Conservation (phyloP, 306 rosid genomes). For the Prunus kanzakura region DNA sequence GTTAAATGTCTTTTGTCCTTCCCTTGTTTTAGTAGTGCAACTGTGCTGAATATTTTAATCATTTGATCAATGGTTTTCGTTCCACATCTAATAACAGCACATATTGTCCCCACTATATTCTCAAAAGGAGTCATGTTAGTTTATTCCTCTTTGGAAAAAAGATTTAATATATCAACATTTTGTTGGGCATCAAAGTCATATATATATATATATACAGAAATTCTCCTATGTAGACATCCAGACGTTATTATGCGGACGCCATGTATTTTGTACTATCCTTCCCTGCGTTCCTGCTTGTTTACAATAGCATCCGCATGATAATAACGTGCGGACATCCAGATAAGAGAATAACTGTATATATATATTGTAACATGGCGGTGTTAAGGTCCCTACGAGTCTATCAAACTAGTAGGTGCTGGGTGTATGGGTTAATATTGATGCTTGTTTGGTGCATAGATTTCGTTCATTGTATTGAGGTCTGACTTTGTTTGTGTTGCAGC, state of each 20-base stretch:
- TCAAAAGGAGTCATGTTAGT: not conserved
- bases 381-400: not conserved
- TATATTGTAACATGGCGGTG: not conserved
- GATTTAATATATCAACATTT: not conserved
- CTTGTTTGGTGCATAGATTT: not conserved
- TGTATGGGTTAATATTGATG: not conserved
- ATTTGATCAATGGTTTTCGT: not conserved
- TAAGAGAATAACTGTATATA: too few relatives aligned
- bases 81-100: not conserved
- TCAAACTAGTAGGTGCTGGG: not conserved
- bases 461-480: not conserved
- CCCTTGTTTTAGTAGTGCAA: not conserved
- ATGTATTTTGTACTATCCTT: too few relatives aligned
- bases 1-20: not conserved
- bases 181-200: not conserved
- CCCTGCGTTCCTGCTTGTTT: too few relatives aligned
- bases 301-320: too few relatives aligned
- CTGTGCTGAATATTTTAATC: not conserved
- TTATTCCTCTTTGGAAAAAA: not conserved
- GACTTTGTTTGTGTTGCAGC: constrained; percentile 47
- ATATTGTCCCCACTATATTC: not conserved
- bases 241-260: too few relatives aligned
- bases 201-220: not conserved
- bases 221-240: too few relatives aligned
- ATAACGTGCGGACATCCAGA: too few relatives aligned